Conservation (phyloP, 2,329 filamentous ascomycete genomes). For the Septoria linicola region DNA sequence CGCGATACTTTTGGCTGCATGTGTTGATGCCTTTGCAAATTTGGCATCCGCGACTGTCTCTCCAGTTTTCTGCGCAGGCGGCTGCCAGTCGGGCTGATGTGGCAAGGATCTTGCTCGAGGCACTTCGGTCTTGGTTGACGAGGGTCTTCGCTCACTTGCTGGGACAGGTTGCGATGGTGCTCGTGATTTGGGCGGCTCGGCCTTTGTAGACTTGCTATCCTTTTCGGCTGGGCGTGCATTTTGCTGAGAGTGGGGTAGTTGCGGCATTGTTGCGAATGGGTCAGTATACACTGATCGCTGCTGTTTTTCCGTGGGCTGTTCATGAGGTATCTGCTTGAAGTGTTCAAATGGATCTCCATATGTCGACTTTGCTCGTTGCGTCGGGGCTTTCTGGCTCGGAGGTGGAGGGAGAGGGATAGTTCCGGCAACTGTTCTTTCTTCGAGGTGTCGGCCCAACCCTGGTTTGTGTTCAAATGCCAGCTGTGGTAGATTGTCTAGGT, state of each 20-base stretch:
- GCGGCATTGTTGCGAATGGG: constrained; percentile 6
- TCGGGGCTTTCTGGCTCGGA: not conserved
- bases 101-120: constrained; percentile 1
- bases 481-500: constrained; percentile 4
- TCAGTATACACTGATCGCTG: not conserved
- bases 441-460: constrained; percentile 7
- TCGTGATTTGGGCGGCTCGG: constrained; percentile 7
- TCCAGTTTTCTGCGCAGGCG: constrained; percentile 3
- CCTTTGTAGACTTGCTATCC: constrained; percentile 10
- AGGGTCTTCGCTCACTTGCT: constrained; percentile 4
- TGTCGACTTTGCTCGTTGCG: not conserved
- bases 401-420: not conserved
- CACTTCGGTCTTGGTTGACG: constrained; percentile 5
- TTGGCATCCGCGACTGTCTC: constrained; percentile 4
- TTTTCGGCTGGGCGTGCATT: constrained; percentile 1
- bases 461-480: constrained; percentile 7
- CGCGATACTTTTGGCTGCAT: not conserved
- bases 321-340: not conserved
- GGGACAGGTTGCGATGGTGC: constrained; percentile 6
- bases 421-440: not conserved
- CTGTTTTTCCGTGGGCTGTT: not conserved
- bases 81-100: constrained; percentile 10
- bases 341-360: constrained; percentile 9
- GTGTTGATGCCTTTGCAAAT: constrained; percentile 2
- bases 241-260: not conserved